Base-by-base conservation (phyloP, 495 filamentous ascomycete genomes). In the Hypoxylon cercidicola region DNA sequence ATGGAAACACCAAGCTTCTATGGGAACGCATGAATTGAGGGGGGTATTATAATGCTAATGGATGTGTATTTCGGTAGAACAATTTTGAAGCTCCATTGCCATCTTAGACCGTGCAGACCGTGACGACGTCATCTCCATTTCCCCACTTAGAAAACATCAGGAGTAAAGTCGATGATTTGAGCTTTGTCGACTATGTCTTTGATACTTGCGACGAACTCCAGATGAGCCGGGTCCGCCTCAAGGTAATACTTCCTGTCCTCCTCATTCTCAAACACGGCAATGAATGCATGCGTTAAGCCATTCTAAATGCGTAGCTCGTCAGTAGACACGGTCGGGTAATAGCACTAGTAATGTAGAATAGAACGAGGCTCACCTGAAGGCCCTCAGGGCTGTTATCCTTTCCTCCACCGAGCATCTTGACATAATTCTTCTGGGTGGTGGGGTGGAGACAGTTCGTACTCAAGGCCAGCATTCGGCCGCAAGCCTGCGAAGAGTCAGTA, bases 341-440 rank as follows among this genome's bases (percentile, higher is more conserved):
- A 25, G 30, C 6, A 16, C 4, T 8, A 18, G 18, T 0, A n/a
- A n/a, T 41, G 9, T 13, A 43, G 19, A 55, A 62, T 35, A 9
- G 9, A 59, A 32, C 8, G 18, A 35, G 45, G 19, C 13, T 23
- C 41, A 89, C 88, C 74, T 89, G 85, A 19, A 78, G 72, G 10
- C 84, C 87, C 69, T 90, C 89, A 0, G 77, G 73, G 20, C 85
- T 90, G 64, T 86, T 88, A 55, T 92, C 84, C 40, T 69, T 72
- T 0, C 89, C 89, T 2, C 87, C 89, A 0, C 79, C 80, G 11
- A 77, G 68, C 2, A 81, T 74, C 55, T 82, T 81, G 55, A 92
- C 79, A 60, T 90, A 91, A 1, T 79, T 81, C 51, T 79, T 72
- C 21, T 84, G 70, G 5, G 81, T 76, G 7, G 70, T 77, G 10